A percentile compares a stretch with the other conserved stretches of the same genome.
phyloP scores from a whole-genome alignment of 305 asterid species.

The Solanum aculeatissimum region DNA sequence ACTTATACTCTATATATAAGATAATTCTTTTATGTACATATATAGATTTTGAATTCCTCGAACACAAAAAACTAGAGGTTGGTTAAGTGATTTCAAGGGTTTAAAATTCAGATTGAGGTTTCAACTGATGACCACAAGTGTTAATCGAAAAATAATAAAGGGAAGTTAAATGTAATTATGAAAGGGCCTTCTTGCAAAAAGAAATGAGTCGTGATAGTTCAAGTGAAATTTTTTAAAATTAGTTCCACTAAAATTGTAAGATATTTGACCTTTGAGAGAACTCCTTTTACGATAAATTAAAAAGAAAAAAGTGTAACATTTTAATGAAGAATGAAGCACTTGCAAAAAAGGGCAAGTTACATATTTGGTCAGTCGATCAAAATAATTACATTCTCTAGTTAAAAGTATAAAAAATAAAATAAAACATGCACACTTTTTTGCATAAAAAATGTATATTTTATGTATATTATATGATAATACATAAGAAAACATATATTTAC shows the following conservation, averaged over 20 bases:
- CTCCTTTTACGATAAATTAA: not conserved
- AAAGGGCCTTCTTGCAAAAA: not conserved
- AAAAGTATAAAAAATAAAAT: not conserved
- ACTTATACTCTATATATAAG: not conserved
- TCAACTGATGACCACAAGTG: not conserved
- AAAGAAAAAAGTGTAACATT: not conserved
- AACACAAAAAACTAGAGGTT: no score
- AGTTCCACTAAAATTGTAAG: not conserved
- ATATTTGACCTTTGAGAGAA: not conserved
- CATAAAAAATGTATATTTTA: not conserved
- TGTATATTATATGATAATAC: not conserved
- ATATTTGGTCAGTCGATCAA: not conserved
- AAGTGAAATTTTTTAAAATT: not conserved
- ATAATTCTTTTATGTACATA: no score
- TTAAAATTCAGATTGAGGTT: not conserved
- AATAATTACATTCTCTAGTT: not conserved
- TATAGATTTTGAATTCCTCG: no score
- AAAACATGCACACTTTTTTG: not conserved
- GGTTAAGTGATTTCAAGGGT: not conserved
- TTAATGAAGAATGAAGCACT: not conserved
- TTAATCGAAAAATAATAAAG: not conserved
- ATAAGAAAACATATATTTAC: not conserved
- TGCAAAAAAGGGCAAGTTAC: not conserved
- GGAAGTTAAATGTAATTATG: not conserved
- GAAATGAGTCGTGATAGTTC: fast-evolving